Base-by-base conservation (phyloP, 345 rosid genomes). In the Durio zibethinus region DNA sequence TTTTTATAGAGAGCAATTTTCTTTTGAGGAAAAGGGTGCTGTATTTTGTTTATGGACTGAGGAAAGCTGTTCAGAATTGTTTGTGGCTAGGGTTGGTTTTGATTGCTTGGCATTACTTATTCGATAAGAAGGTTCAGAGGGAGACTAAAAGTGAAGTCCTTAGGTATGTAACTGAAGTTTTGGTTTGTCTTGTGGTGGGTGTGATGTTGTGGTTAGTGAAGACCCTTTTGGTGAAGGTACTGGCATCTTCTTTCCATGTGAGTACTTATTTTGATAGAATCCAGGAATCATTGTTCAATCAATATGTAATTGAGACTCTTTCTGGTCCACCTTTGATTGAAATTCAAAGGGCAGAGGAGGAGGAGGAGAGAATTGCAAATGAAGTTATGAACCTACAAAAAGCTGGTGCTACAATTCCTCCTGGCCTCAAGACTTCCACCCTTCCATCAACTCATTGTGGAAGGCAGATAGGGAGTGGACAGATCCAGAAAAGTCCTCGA, bases 251-350 rank as follows among this genome's bases (percentile, higher is more conserved):
- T 4, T 94, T 93, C 57, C 98, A 94, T 78, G 90, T 94, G 54
- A 91, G 98, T 75, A 88, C 98, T 12, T 94, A 90, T 63, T 94
- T 94, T 23, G 98, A 94, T 78, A 83, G 99, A 81, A 95, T 95
- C 78, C 98, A 91, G 75, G 98, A 91, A 40, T 88, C 99, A 0
- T 74, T 93, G 84, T 95, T 91, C 82, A 90, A 85, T 38, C 99
- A 93, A 38, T 95, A 84, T 56, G 91, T 90, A 38, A 93, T 93
- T n/a, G 93, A 89, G 83, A 80, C 94, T 4, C 86, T 94, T 31
- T 93, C 98, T 0, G 98, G 98, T 59, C 95, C 88, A 4, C 98
- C 98, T 0, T 62, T 83, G 69, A 16, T 89, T 6, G 94, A 89
- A 83, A 77, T 90, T 33, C 87, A 72, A 36, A 84, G 79, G 68